Evolutionary conservation across 2,329 filamentous ascomycete species (phyloP), one percentile per base, ranked within the genome.

Genomic region (Fusarium sp.): DNA sequence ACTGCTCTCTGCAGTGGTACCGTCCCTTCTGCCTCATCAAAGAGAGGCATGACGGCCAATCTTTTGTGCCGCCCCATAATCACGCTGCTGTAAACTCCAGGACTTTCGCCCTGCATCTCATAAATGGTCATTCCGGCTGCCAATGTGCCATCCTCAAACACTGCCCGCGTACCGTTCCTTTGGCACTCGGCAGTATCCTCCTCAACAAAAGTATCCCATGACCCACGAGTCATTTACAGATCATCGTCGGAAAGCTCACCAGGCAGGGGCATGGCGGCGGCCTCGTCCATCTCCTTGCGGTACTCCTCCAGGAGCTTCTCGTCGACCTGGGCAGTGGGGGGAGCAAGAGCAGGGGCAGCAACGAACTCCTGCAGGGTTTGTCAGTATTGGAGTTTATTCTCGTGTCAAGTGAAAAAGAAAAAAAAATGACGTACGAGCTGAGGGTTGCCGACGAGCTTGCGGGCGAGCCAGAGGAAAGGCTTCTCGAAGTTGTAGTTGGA

Each of bases 401-500:
- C 16, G 30, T 34, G 34, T 28, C 12, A 15, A 9, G 15, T 9
- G 8, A 34, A 31, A 28, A 27, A 27, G 12, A 16, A 13, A 18
- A 13, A 23, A 8, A 39, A 43, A 30, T 3, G 51, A 71, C 73
- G 52, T 69, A 72, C 68, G 51, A 77, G 71, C 51, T 71, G 65
- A 78, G 94, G 88, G 89, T 98, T 98, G 84, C 95, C 96, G 77
- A 97, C 95, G 64, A 99, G 91, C 91, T 99, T 99, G 84, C 96
- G 92, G 77, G 95, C 95, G 78, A 99, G 92, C 96, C 96, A 98
- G 78, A 98, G 92, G 94, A 99, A 98, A 72, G 95, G 95, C 91
- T 98, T 99, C 92, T 98, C 95, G 85, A 98, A 98, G 91, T 98
- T 98, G 88, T 99, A 98, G 90, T 98, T 98, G 81, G 95, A 98